Evolutionary conservation across 2,329 filamentous ascomycete genomes (phyloP), one percentile per base, ranked within the genome.

Genomic region (Aspergillus hortae): DNA sequence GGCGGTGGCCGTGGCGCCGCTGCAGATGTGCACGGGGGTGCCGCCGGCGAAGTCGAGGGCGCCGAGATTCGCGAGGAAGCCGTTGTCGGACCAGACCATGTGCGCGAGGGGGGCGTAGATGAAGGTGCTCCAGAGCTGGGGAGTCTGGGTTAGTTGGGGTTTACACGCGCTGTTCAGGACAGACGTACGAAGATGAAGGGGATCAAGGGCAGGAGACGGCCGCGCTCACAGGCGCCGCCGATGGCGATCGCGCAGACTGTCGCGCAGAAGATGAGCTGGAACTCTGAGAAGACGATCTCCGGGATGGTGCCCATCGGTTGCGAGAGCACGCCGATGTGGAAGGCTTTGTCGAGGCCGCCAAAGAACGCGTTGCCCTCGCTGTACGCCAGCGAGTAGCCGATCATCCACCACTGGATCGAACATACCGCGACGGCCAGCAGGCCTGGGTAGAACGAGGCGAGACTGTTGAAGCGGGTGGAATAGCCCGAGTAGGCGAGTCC

Each of bases 231-330:
- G 30, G 73, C 71, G 12, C 77, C 77, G 5, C 77, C 77, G 7
- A 79, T 70, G 1, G 76, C 72, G 57, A 80, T 80, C 1, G 76
- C 77, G 57, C 76, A 80, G 1, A 80, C 77, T 1, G 77, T 80
- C 0, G 77, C 77, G 49, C 72, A 68, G 52, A 79, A 79, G 1
- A 80, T 73, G 9, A 79, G 63, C 63, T 80, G 77, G 49, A 80
- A 80, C 60, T 79, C 76, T 46, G 74, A 77, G 62, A 80, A 80
- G 4, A 80, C 59, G 11, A 79, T 73, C 5, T 76, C 77, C 0
- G 77, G 77, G 42, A 79, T 79, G 0, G 74, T 77, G 4, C 77
- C 76, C 1, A 80, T 70, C 0, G 77, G 76, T 44, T 79, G 71
- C 2, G 74, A 66, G 1, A 80, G 65, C 4, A 80, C 77, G 11